phyloP scores from a whole-genome alignment of 305 asterid species.

The Plantago rigida region DNA sequence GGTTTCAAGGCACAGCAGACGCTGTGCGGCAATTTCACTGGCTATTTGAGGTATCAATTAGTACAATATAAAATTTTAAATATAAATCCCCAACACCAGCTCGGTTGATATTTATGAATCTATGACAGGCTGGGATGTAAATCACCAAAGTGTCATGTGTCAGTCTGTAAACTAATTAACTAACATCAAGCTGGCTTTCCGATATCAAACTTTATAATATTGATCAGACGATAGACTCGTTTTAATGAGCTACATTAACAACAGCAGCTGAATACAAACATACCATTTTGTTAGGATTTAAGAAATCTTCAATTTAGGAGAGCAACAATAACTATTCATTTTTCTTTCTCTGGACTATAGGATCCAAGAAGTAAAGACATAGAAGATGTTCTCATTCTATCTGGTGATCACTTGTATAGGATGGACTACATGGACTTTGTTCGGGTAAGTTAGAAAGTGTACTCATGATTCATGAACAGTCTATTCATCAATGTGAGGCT shows the following conservation, averaged over 20 bases:
- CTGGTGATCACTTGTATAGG: slow-evolving; percentile 94
- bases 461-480: slow-evolving; percentile 1
- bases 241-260: too few relatives aligned
- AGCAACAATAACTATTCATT: neutral
- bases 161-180: too few relatives aligned
- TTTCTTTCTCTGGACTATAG: slow-evolving; percentile 30
- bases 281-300: too few relatives aligned
- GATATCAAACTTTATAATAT: too few relatives aligned
- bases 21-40: slow-evolving; percentile 93
- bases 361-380: slow-evolving; percentile 89
- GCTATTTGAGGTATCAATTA: slow-evolving; percentile 77
- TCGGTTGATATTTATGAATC: too few relatives aligned
- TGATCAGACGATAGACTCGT: too few relatives aligned
- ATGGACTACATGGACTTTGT: slow-evolving; percentile 97
- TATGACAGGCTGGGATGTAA: too few relatives aligned
- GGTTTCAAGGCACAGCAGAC: slow-evolving; percentile 98
- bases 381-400: slow-evolving; percentile 86
- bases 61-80: neutral
- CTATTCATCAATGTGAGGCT: slow-evolving; percentile 12
- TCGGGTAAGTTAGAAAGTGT: slow-evolving; percentile 40
- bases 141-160: too few relatives aligned
- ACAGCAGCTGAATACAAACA: too few relatives aligned
- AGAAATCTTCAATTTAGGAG: too few relatives aligned
- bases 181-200: too few relatives aligned
- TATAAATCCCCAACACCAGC: too few relatives aligned